Conservation (phyloP, 208 protist genomes). For the Wallacemonas rigidus region DNA sequence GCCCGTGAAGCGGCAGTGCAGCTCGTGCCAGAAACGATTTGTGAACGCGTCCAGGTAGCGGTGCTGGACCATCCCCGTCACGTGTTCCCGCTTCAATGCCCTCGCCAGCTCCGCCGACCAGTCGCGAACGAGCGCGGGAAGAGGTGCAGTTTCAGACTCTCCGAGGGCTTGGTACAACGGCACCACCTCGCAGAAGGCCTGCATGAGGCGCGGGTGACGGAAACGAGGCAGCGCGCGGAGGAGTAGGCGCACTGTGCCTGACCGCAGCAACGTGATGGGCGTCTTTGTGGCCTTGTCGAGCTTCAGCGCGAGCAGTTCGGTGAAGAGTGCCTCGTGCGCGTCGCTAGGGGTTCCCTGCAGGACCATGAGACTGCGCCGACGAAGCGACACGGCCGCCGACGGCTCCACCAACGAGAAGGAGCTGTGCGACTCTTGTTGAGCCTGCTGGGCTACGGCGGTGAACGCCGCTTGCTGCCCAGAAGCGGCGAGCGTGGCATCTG, state of each 20-base stretch:
- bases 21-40: conserved; percentile 62
- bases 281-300: conserved; percentile 16
- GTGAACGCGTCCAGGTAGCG: conserved; percentile 51
- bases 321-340: conserved; percentile 54
- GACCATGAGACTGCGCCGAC: conserved; percentile 5
- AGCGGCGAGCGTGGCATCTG: not conserved
- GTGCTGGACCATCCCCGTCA: conserved; percentile 14
- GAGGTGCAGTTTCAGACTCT: conserved; percentile 49
- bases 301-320: conserved; percentile 52
- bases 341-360: conserved; percentile 24
- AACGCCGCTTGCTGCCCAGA: not conserved
- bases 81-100: conserved; percentile 3
- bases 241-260: conserved; percentile 46
- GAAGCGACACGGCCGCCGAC: not conserved
- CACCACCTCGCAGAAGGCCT: conserved; percentile 35
- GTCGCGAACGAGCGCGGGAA: conserved; percentile 50
- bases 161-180: conserved; percentile 69
- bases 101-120: conserved; percentile 40
- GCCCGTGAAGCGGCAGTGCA: conserved; percentile 38
- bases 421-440: not conserved
- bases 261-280: conserved; percentile 19
- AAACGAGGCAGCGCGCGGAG: conserved; percentile 45
- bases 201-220: conserved; percentile 10
- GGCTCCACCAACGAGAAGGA: not conserved
- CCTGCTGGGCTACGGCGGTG: not conserved